Evolutionary conservation across 1,284 basidiomycete genomes (phyloP).

Genomic region (Ustilago trichophora): DNA sequence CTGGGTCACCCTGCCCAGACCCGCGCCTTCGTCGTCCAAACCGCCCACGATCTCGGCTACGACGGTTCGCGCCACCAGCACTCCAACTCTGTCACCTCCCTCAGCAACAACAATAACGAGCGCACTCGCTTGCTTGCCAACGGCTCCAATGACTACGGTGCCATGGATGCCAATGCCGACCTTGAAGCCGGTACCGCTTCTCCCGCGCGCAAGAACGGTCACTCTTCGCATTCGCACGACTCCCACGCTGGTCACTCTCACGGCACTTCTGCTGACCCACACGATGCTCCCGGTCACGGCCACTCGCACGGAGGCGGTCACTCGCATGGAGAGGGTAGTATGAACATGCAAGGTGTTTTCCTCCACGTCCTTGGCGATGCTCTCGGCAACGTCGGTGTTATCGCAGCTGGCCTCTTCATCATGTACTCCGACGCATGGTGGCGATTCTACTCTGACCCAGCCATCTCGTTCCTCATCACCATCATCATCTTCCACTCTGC

Average conservation of each 20-base stretch:
- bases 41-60: constrained; percentile 78
- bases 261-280: constrained; percentile 53
- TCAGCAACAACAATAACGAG: constrained; percentile 14
- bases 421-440: constrained; percentile 56
- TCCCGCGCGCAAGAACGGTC: constrained; percentile 49
- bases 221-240: constrained; percentile 19
- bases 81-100: constrained; percentile 27
- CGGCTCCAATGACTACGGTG: constrained; percentile 36
- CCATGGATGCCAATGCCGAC: constrained; percentile 31
- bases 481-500: constrained; percentile 96
- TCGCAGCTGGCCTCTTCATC: constrained; percentile 80
- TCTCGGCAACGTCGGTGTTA: constrained; percentile 93
- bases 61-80: constrained; percentile 44
- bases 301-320: constrained; percentile 72
- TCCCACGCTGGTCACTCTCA: constrained; percentile 42
- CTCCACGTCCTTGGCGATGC: constrained; percentile 97
- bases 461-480: constrained; percentile 93
- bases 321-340: constrained; percentile 72
- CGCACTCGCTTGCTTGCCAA: constrained; percentile 26
- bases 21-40: constrained; percentile 84
- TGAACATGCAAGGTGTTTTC: constrained; percentile 97
- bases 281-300: constrained; percentile 66
- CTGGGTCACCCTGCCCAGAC: constrained; percentile 88
- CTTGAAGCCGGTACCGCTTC: constrained; percentile 41
- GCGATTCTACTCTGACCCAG: constrained; percentile 87